Evolutionary conservation across 139 green algal species (phyloP), one percentile per base, ranked within the genome.

Genomic region (Chlorella sorokiniana): DNA sequence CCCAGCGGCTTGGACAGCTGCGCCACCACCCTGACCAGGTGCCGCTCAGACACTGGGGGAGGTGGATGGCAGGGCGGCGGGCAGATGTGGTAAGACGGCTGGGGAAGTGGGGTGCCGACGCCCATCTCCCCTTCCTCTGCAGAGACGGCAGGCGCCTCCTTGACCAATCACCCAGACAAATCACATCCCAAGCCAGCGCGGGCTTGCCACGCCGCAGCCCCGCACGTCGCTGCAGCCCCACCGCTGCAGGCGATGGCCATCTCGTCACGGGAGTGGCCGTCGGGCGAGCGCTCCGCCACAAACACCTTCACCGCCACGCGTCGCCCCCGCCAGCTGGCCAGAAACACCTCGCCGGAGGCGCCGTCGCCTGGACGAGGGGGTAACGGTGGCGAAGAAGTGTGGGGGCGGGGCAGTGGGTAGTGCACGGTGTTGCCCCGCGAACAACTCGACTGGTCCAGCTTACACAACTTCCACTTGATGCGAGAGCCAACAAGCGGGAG

Each of bases 231-330:
- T 18, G 62, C 62, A 69, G 31, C 4, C 70, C 27, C 73, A 79
- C 73, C 73, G 1, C 31, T 41, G 54, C 69, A 69, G 14, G 69
- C 42, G 25, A 88, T 71, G 45, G 84, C 88, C 71, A 96, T 90
- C 85, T 97, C 94, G 76, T 97, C 93, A 10, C 79, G 42, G 3
- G 81, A 80, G 72, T 90, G 88, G 4, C 92, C 92, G 73, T 94
- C 92, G 2, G 92, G 92, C 16, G 68, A 85, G 31, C 85, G 85
- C 62, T 95, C 91, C 18, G 77, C 78, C 23, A 87, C 77, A 82
- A 97, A 97, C 20, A 91, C 29, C 81, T 97, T 97, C 23, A 97
- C 81, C 0, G 94, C 93, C 62, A 95, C 92, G 41, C 80, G 52
- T 16, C 84, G 33, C 11, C 89, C 90, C 23, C 65, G 54, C 42